Conservation (phyloP, 805 yeast genomes). For the Wickerhamiella azymoides region DNA sequence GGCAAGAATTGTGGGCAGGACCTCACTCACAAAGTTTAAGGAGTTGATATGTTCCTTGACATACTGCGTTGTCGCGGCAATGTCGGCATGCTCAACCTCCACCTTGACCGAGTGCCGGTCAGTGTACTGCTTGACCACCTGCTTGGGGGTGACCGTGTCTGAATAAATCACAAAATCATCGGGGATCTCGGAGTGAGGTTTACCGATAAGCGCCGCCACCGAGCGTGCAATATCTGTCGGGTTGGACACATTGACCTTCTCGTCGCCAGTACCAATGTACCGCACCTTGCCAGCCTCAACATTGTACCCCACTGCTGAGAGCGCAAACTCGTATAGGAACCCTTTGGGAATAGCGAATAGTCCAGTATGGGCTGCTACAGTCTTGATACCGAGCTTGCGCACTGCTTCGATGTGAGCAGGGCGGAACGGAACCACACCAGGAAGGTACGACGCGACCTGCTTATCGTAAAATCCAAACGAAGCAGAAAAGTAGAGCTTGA, state of each 20-base stretch:
- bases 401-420: conserved; percentile 1
- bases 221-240: not conserved
- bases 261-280: not conserved
- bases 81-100: not conserved
- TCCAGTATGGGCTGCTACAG: not conserved
- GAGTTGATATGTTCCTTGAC: not conserved
- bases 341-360: not conserved
- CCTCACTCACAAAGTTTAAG: not conserved
- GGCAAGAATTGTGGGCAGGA: not conserved
- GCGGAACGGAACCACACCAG: not conserved
- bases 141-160: not conserved
- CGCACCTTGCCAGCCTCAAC: not conserved
- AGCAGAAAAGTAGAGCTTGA: conserved; percentile 1
- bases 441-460: not conserved
- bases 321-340: not conserved
- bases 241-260: not conserved
- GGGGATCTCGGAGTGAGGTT: not conserved
- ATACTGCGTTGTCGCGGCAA: not conserved
- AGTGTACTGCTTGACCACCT: not conserved
- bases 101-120: not conserved
- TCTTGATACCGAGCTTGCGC: conserved; percentile 1
- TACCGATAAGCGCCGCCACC: not conserved
- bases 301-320: not conserved
- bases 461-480: not conserved
- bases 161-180: not conserved